These are phyloP conservation scores for Aquanectria penicillioides DNA, from an alignment of 2,329 filamentous ascomycete genomes.

Conservation along the genomic window DNA sequence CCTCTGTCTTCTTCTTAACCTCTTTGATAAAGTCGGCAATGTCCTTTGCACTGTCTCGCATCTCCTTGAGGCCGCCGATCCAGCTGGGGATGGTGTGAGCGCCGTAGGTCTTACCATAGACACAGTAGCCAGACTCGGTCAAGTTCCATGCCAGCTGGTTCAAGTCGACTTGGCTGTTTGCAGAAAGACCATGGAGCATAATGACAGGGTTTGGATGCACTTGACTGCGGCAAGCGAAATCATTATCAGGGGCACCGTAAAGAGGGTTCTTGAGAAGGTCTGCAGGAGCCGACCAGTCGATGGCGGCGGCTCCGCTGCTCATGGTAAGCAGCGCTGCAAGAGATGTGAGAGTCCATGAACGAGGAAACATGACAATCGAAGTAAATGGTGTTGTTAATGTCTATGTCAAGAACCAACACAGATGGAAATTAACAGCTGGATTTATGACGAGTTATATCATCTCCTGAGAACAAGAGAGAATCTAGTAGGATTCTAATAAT, in stretches of 20 bases:
- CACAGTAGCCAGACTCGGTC: constrained; percentile 2
- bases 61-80: not conserved
- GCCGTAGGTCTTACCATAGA: not conserved
- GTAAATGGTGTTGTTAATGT: not conserved
- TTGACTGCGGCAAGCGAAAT: not conserved
- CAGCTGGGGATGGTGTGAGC: not conserved
- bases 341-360: not conserved
- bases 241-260: not conserved
- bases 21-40: not conserved
- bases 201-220: not conserved
- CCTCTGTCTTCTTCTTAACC: not conserved
- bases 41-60: constrained; percentile 4
- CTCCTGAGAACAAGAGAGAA: not conserved
- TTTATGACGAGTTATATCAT: not conserved
- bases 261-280: not conserved
- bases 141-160: constrained; percentile 1
- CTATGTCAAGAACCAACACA: not conserved
- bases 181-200: not conserved
- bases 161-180: not conserved
- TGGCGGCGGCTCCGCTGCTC: not conserved
- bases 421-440: not conserved
- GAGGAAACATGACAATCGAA: not conserved
- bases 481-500: not conserved
- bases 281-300: not conserved
- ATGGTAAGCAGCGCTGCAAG: not conserved